These are phyloP conservation scores for Hypoxylon sp. DNA, from an alignment of 2,329 filamentous ascomycete species.

Conservation along the genomic window DNA sequence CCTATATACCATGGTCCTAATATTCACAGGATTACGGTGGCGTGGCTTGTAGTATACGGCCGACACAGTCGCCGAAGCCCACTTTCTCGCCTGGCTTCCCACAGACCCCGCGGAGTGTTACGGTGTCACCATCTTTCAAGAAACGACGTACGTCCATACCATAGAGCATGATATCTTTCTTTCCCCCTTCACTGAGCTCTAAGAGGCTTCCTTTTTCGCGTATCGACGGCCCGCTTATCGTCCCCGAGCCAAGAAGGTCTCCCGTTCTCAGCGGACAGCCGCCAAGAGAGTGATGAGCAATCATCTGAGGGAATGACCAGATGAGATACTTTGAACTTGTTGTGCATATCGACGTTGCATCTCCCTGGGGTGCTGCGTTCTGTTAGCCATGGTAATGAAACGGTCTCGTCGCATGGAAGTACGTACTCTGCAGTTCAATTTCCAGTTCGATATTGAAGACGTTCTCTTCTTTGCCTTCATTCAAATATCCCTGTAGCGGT, in stretches of 20 bases:
- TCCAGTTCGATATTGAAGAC: slow-evolving; percentile 79
- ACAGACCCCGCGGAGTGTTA: slow-evolving; percentile 59
- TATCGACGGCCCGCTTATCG: slow-evolving; percentile 69
- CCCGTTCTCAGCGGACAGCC: slow-evolving; percentile 82
- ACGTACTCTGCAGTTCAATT: slow-evolving; percentile 73
- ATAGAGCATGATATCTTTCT: slow-evolving; percentile 59
- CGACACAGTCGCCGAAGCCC: slow-evolving; percentile 62
- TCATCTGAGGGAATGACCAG: slow-evolving; percentile 88
- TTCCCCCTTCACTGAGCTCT: slow-evolving; percentile 63
- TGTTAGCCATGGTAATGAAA: slow-evolving; percentile 32
- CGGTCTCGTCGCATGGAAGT: neutral
- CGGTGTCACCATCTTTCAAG: slow-evolving; percentile 62
- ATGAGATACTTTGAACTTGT: slow-evolving; percentile 77
- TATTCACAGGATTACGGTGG: slow-evolving; percentile 23
- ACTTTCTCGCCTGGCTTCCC: slow-evolving; percentile 56
- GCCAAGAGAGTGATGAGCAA: slow-evolving; percentile 82
- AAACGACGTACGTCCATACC: slow-evolving; percentile 61
- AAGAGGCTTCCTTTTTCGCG: slow-evolving; percentile 61
- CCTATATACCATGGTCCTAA: neutral
- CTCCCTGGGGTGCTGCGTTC: slow-evolving; percentile 59
- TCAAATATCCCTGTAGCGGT: slow-evolving; percentile 63
- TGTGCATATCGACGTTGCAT: slow-evolving; percentile 70
- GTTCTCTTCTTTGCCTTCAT: slow-evolving; percentile 70
- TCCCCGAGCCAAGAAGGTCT: slow-evolving; percentile 83
- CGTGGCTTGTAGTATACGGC: slow-evolving; percentile 51